Evolutionary conservation across 2,329 filamentous ascomycete species (phyloP), one percentile per base, ranked within the genome.

Genomic region (Fusarium phyllophilum): DNA sequence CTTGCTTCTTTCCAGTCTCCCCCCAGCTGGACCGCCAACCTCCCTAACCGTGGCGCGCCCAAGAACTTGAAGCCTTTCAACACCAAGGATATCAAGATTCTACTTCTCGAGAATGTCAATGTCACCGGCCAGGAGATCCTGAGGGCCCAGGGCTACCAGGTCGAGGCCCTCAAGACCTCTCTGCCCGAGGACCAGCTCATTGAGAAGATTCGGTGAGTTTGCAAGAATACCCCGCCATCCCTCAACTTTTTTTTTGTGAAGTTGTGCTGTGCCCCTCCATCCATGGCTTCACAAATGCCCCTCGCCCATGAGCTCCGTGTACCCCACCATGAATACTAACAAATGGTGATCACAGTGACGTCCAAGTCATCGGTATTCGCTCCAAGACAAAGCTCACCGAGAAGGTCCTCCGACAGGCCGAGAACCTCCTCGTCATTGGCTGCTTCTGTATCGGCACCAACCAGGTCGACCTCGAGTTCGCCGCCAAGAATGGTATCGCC

Each of bases 361-460:
- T 98, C 34, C 96, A 99, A 81, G 96, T 98, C 79, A 96, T 99
- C 81, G 96, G 96, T 75, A 98, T 99, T 79, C 94, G 96, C 75
- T 98, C 96, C 68, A 99, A 99, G 87, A 99, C 96, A 39, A 97
- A 96, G 86, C 89, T 99, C 81, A 96, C 91, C 14, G 92, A 93
- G 72, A 92, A 91, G 79, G 94, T 99, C 34, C 89, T 99, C 70
- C 89, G 90, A 64, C 92, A 97, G 82, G 96, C 96, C 62, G 97
- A 95, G 86, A 97, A 98, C 82, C 89, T 99, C 61, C 93, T 98
- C 67, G 96, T 98, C 71, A 91, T 98, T 78, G 96, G 96, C 70
- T 99, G 96, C 86, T 99, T 99, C 89, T 99, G 96, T 83, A 99
- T 99, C 79, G 96, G 96, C 75, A 99, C 96, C 65, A 98, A 97